Conservation (phyloP, 129 eudicot species). For the Tagetes patula region DNA sequence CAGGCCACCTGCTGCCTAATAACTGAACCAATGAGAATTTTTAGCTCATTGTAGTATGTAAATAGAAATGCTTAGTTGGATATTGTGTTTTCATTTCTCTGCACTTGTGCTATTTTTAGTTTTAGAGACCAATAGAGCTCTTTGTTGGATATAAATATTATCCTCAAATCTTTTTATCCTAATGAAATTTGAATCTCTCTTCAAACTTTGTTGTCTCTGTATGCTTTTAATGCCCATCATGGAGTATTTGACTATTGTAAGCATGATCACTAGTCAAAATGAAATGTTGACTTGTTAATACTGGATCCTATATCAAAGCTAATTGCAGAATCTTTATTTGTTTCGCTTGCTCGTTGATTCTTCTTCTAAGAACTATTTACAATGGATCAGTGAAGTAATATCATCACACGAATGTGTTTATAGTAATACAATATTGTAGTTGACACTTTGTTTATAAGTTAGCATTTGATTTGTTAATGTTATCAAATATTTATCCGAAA, state of each 20-base stretch:
- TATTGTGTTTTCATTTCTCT: constrained; percentile 11
- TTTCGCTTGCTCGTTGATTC: neutral
- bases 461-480: no score
- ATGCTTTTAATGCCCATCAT: neutral
- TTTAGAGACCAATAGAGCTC: constrained; percentile 31
- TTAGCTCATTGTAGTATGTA: constrained; percentile 31
- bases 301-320: neutral
- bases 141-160: constrained; percentile 28
- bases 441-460: neutral
- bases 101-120: constrained; percentile 14
- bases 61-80: constrained; percentile 27
- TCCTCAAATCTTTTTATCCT: constrained; percentile 6
- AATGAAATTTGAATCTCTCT: constrained; percentile 1
- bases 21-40: constrained; percentile 9
- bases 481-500: no score
- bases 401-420: neutral
- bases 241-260: neutral
- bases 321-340: neutral
- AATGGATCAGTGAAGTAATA: neutral
- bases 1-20: constrained; percentile 94
- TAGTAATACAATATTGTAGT: neutral
- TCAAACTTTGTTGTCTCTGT: neutral
- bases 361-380: neutral
- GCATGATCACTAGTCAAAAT: neutral
- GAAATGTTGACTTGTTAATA: neutral